Evolutionary conservation across 768 basidiomycete species (phyloP).

Genomic region (Amanita rimosa): DNA sequence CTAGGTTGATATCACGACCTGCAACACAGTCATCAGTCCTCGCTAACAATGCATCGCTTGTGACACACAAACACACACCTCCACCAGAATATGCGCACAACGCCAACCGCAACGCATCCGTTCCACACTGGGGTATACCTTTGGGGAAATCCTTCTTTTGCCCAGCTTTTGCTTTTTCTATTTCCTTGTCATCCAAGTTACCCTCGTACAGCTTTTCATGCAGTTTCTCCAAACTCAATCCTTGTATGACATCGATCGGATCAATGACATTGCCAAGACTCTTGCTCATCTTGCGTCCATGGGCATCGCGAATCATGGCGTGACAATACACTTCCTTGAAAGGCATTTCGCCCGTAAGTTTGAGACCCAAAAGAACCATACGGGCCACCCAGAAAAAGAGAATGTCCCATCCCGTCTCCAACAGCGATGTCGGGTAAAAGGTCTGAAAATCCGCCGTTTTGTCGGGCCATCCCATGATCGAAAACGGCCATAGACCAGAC

Average conservation of each 20-base stretch:
- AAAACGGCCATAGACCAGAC: conserved; percentile 94
- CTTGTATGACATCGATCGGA: conserved; percentile 90
- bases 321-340: conserved; percentile 96
- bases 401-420: conserved; percentile 99
- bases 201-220: conserved; percentile 84
- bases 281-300: conserved; percentile 99
- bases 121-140: conserved; percentile 97
- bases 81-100: conserved; percentile 90
- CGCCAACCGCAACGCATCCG: conserved; percentile 92
- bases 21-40: not conserved
- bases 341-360: conserved; percentile 84
- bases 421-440: conserved; percentile 84
- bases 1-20: conserved; percentile 97
- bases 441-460: conserved; percentile 70
- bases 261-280: conserved; percentile 97
- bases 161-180: conserved; percentile 79
- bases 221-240: conserved; percentile 64
- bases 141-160: conserved; percentile 99
- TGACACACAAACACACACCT: conserved; percentile 34
- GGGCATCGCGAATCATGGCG: conserved; percentile 98
- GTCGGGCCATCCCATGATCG: conserved; percentile 97
- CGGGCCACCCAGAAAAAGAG: conserved; percentile 99
- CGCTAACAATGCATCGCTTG: not conserved
- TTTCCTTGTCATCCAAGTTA: conserved; percentile 90
- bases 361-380: conserved; percentile 89